These are phyloP conservation scores for Daldinia childiae DNA, from an alignment of 495 filamentous ascomycete species.

Conservation along the genomic window DNA sequence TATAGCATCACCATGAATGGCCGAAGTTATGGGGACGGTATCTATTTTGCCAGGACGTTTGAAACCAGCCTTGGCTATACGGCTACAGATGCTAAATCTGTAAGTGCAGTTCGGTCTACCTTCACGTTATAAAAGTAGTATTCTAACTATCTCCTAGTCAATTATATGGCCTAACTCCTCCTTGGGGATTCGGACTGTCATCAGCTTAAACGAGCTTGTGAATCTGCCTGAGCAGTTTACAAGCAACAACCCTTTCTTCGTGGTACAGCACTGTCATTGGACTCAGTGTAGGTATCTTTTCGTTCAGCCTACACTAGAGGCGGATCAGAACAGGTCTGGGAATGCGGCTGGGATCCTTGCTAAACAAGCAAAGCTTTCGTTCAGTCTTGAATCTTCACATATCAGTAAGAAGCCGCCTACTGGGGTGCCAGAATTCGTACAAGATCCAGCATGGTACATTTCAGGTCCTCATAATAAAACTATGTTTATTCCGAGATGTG, in stretches of 20 bases:
- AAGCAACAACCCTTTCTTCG: conserved; percentile 66
- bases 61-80: conserved; percentile 67
- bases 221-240: conserved; percentile 74
- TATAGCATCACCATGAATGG: conserved; percentile 71
- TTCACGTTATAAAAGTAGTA: background rate
- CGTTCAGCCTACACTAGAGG: conserved; percentile 51
- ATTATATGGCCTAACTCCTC: conserved; percentile 73
- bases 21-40: conserved; percentile 79
- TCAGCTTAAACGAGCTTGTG: conserved; percentile 91
- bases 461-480: background rate
- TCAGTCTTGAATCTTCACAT: background rate
- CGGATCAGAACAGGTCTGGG: background rate
- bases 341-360: too few relatives aligned
- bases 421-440: conserved; percentile 12
- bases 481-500: conserved; percentile 37
- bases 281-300: conserved; percentile 92
- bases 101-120: background rate
- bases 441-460: conserved; percentile 26
- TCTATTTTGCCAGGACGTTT: conserved; percentile 76
- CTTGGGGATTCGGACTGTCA: conserved; percentile 64
- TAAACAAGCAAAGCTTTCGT: background rate
- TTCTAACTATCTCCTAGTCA: conserved; percentile 16
- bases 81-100: background rate
- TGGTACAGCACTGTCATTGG: conserved; percentile 84
- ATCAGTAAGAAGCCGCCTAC: background rate